Base-by-base conservation (phyloP, 2,329 filamentous ascomycete genomes). In the Dactylellina sp. region DNA sequence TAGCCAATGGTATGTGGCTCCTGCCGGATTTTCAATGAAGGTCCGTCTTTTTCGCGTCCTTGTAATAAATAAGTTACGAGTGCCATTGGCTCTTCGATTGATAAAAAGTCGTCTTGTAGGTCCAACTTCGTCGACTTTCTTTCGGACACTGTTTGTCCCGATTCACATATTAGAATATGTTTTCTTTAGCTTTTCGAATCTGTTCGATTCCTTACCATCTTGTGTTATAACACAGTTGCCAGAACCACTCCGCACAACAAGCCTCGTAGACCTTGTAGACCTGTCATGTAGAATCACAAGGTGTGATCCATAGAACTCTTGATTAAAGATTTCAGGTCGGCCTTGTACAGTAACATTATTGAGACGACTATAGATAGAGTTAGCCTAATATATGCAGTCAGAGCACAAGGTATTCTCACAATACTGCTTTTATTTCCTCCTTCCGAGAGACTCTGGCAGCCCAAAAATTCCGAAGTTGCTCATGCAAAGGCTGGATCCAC, bases 401-500 rank as follows among this genome's bases (percentile, higher is more conserved):
- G 14, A 22, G 12, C 7, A 11, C 18, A 7, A 12, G 1, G 2
- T 2, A 20, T 18, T 53, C 68, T 28, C 25, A 72, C 70, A 74
- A 74, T 5, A 55, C 65, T 3, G 55, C 70, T 39, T 56, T 66
- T 5, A 66, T 50, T 22, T 74, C 70, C 35, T 74, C 70, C 28
- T 62, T 74, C 1, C 70, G 52, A 0, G 70, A 66, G 11, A 49
- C 18, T 25, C 70, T 65, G n/a, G 61, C 56, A 16, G 70, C 70
- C 70, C 70, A 74, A 46, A 74, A 74, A 14, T 62, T 62, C 24
- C 70, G 47, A 24, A 74, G 40, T 18, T 74, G 70, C 49, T 74
- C 70, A 16, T 74, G 70, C 16, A 74, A 32, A n/a, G 70, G 70
- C 18, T 74, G 70, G 20, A 47, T 74, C 70, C 70, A 74, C 3